A percentile compares a stretch with the other conserved stretches of the same genome.
These are phyloP conservation scores for Boletellus dicymbophilus DNA, from an alignment of 1,284 basidiomycete species.

Conservation along the genomic window DNA sequence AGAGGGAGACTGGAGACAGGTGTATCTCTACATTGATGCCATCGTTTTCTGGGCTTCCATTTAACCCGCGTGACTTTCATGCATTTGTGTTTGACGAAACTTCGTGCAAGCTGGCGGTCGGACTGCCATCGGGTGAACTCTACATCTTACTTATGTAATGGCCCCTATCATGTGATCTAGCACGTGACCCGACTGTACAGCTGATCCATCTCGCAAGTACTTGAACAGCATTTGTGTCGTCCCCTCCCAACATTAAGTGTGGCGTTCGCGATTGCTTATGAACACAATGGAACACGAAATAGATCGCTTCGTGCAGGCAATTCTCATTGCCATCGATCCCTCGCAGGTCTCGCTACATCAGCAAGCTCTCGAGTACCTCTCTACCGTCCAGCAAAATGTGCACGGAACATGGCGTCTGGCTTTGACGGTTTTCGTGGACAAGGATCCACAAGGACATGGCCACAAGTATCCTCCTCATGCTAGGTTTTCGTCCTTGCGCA, in stretches of 20 bases:
- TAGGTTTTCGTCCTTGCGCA: constrained; percentile 83
- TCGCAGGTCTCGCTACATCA: constrained; percentile 67
- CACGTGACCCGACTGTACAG: constrained; percentile 31
- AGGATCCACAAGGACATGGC: constrained; percentile 47
- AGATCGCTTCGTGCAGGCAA: constrained; percentile 79
- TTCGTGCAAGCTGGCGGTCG: constrained; percentile 24
- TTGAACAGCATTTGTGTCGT: too few species aligned
- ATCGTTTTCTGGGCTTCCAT: constrained; percentile 24
- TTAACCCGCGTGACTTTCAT: constrained; percentile 23
- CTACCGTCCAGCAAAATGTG: constrained; percentile 75
- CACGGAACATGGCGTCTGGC: constrained; percentile 79
- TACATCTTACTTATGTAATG: constrained; percentile 22
- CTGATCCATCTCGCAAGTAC: constrained; percentile 14
- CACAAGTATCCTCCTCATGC: constrained; percentile 74
- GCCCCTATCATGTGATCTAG: constrained; percentile 21
- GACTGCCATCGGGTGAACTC: constrained; percentile 23
- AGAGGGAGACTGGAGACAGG: not conserved
- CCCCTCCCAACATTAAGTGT: too few species aligned
- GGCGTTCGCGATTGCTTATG: too few species aligned
- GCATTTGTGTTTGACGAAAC: constrained; percentile 28
- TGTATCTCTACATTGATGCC: constrained; percentile 22
- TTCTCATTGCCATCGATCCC: constrained; percentile 83
- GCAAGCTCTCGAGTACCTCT: constrained; percentile 82
- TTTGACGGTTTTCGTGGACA: constrained; percentile 72
- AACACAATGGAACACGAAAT: constrained; percentile 72